These are phyloP conservation scores for Ricinus communis DNA, from an alignment of 345 rosid genomes.

Conservation along the genomic window DNA sequence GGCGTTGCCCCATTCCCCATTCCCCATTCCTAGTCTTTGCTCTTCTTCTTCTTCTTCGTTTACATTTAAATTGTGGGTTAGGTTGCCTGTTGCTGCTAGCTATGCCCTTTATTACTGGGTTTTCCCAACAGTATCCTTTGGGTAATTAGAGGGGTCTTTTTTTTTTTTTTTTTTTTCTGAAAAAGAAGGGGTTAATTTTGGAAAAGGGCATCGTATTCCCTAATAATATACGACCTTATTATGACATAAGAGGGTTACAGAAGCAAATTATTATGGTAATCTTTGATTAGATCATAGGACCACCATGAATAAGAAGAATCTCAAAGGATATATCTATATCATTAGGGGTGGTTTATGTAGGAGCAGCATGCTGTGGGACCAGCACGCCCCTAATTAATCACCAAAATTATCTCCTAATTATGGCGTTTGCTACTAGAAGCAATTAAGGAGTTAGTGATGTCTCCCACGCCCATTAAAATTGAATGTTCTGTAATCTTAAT, in stretches of 20 bases:
- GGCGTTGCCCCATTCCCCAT: neutral
- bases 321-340: too few species aligned
- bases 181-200: too few species aligned
- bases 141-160: too few species aligned
- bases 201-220: too few species aligned
- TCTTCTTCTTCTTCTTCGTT: neutral
- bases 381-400: neutral
- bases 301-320: constrained; percentile 2
- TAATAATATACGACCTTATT: too few species aligned
- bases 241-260: too few species aligned
- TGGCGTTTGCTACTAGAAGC: constrained; percentile 26
- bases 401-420: constrained; percentile 30
- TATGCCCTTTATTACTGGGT: neutral
- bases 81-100: too few species aligned
- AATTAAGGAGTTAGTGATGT: constrained; percentile 25
- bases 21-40: neutral
- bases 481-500: too few species aligned
- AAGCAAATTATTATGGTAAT: constrained; percentile 1
- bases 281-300: neutral
- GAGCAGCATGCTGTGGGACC: neutral
- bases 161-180: too few species aligned
- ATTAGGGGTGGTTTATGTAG: too few species aligned
- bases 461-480: constrained; percentile 17
- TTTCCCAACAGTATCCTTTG: too few species aligned
- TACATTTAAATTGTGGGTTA: too few species aligned